Base-by-base conservation (phyloP, 2,329 filamentous ascomycete species). In the Cladosporium velox region DNA sequence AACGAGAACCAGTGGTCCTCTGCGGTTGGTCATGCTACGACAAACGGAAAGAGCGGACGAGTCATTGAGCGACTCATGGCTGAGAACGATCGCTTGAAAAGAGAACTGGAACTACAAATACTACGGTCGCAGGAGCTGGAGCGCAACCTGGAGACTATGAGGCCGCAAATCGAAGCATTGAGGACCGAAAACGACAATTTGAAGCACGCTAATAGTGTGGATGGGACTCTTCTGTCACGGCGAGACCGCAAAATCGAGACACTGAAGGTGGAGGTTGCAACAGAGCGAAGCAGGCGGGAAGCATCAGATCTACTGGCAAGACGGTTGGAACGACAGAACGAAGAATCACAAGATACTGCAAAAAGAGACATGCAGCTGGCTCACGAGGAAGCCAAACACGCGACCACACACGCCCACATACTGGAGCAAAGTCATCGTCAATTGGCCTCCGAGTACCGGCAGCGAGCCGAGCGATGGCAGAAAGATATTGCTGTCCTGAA, bases 11-110 rank as follows among this genome's bases (percentile, higher is more conserved):
- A 75, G 75, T 89, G 88, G 86, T 88, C 90, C 73, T 87, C 87
- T 34, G 88, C 88, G 3, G 85, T 91, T 55, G 89, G 89, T 70
- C 89, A 89, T 74, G 88, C 89, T 8, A 88, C 87, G 2, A 79
- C 90, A 2, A 68, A 69, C 24, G 90, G 90, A 52, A 92, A 92
- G 80, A 91, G 89, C 11, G 90, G 90, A 10, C 84, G 90, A 38
- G 90, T 92, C 62, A 94, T 95, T 77, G 92, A 95, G 79, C 87
- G 88, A 74, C 85, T 95, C 64, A 91, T 92, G 74, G 88, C 89
- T 63, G 91, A 94, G 75, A 93, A 93, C 71, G 91, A 94, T 73
- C 85, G 88, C 49, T 82, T 94, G 55, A 91, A 91, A 72, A 86
- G 91, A 62, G 91, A 94, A 69, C 73, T 83, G 52, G 78, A 77